Base-by-base conservation (phyloP, 805 yeast genomes). In the Zygotorulaspora sp. region DNA sequence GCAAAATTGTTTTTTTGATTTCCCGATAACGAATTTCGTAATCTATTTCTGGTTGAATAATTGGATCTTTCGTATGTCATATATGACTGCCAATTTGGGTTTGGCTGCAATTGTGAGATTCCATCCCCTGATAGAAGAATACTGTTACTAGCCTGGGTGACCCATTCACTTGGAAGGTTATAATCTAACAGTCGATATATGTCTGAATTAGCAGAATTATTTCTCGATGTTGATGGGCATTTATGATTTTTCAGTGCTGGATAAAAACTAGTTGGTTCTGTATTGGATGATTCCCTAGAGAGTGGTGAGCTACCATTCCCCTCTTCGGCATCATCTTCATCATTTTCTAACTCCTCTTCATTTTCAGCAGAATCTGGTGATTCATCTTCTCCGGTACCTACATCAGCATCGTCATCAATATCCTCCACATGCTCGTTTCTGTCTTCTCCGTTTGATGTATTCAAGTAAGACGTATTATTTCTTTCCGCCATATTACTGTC, bases 141-240 rank as follows among this genome's bases (percentile, higher is more conserved):
- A 22, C 56, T 44, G 25, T 55, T 53, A 22, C 48, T 51, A 2
- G 58, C 32, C 36, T 51, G 62, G 8, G 43, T 14, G 5, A 47
- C 27, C 65, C 65, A 60, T 16, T 41, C 40, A 24, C 49, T 52
- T 2, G 65, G 65, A 29, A 60, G 40, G 7, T 45, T 48, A 39
- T 57, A 60, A 8, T 52, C 55, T 6, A 60, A 40, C 29, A 49
- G 43, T 13, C 43, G 45, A 30, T 58, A 60, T 11, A 60, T 35
- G 17, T 55, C 55, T 6, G 49, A 34, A 9, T 45, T 40, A 6
- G 52, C 42, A 13, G 40, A 33, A 39, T 56, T 55, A 12, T 37
- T 38, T 25, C 53, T 53, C 13, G 43, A 33, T 29, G 43, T 40
- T 2, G 47, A 21, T 1, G 42, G 39, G 21, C 32, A 36, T 8